Evolutionary conservation across 2,329 filamentous ascomycete species (phyloP).

Genomic region (Ustulina deusta): DNA sequence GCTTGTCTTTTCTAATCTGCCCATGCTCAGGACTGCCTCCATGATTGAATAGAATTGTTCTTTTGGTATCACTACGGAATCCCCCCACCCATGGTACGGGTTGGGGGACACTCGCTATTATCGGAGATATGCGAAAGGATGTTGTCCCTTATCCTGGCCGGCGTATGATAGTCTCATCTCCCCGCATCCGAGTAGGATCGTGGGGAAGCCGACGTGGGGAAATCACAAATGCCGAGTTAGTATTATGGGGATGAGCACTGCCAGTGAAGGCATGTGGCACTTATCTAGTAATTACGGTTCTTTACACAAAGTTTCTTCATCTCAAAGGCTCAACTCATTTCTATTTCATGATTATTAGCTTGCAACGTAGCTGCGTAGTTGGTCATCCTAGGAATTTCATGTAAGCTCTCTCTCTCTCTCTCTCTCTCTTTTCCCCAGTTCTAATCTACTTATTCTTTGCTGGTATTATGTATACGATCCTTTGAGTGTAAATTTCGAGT

Average conservation of each 20-base stretch:
- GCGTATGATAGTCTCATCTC: conserved; percentile 20
- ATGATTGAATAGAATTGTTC: not conserved
- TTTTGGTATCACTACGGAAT: not conserved
- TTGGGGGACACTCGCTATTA: not conserved
- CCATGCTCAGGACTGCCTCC: not conserved
- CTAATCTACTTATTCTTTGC: not conserved
- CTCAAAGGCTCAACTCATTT: not conserved
- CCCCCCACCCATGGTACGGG: not conserved
- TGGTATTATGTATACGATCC: not conserved
- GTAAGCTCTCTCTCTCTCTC: not conserved
- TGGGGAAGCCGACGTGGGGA: conserved; percentile 16
- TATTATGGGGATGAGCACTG: not conserved
- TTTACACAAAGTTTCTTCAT: not conserved
- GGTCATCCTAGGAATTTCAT: not conserved
- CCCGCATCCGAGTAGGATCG: conserved; percentile 25
- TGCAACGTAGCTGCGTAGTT: not conserved
- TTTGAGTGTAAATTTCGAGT: not conserved
- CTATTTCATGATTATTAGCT: not conserved
- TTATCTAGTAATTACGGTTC: not conserved
- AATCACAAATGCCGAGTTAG: conserved; percentile 10
- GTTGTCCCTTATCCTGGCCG: conserved; percentile 4
- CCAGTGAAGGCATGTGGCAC: not conserved
- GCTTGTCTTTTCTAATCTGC: too few species aligned
- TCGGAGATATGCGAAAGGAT: conserved; percentile 9
- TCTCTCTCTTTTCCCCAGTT: too few species aligned